phyloP scores from a whole-genome alignment of 805 yeast genomes.

The Candida sakaeoensis region DNA sequence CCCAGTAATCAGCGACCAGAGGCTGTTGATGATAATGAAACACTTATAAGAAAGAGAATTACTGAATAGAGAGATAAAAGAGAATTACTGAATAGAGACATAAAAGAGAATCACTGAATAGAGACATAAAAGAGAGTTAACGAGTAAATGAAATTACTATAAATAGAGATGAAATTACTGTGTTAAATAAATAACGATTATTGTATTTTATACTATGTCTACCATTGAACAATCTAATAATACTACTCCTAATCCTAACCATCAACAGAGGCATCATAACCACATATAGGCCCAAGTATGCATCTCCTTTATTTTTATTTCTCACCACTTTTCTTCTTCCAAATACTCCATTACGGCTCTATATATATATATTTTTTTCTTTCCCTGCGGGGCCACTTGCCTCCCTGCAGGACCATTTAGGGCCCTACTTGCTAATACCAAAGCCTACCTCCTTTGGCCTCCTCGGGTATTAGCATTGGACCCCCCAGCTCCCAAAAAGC shows the following conservation, averaged over 20 bases:
- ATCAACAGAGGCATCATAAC: background rate
- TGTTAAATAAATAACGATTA: background rate
- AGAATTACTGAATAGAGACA: background rate
- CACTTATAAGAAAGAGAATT: no score
- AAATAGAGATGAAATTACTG: background rate
- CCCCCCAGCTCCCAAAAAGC: background rate
- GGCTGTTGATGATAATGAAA: no score
- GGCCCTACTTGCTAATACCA: background rate
- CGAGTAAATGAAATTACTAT: background rate
- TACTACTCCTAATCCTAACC: no score
- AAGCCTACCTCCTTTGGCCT: background rate
- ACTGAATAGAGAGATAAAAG: background rate
- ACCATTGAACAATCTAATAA: no score
- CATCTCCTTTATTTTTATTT: background rate
- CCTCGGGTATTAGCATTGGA: slow-evolving; percentile 1
- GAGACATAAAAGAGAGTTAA: background rate
- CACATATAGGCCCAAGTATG: background rate
- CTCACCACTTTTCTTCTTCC: background rate
- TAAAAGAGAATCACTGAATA: background rate
- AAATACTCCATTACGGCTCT: background rate
- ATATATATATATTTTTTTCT: background rate
- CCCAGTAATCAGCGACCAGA: no score
- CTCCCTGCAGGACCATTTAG: background rate
- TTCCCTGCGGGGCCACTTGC: background rate
- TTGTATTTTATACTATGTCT: background rate